Conservation (phyloP, 176 grass and related monocot species). For the Eragrostis curvula region DNA sequence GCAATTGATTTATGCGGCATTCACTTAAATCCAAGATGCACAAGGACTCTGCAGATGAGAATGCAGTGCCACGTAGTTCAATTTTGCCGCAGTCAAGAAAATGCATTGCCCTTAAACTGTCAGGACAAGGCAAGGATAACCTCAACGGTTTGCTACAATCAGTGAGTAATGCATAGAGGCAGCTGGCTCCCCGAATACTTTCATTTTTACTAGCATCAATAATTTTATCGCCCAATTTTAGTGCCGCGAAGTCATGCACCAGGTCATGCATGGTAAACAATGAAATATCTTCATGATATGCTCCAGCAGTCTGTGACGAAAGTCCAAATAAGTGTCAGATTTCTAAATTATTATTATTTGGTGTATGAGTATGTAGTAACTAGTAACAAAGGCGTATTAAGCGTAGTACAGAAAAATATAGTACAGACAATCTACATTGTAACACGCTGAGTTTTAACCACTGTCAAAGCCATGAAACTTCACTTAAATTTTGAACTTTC, state of each 20-base stretch:
- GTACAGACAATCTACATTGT: too few species aligned
- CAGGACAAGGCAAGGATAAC: background rate
- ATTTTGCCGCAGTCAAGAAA: background rate
- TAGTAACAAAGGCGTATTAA: too few species aligned
- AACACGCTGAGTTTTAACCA: too few species aligned
- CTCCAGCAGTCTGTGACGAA: background rate
- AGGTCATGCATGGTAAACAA: conserved; percentile 22
- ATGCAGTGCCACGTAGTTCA: background rate
- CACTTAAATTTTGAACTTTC: too few species aligned
- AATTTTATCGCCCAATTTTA: background rate
- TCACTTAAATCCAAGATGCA: conserved; percentile 20
- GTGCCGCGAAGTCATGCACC: conserved; percentile 23
- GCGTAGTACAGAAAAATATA: too few species aligned
- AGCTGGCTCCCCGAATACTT: background rate
- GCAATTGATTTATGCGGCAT: background rate
- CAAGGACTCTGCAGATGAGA: background rate
- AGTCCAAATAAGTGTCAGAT: background rate
- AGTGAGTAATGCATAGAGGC: background rate
- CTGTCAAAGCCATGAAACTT: too few species aligned
- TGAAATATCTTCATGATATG: conserved; percentile 19
- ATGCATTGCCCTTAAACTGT: conserved; percentile 6
- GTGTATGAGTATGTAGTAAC: too few species aligned
- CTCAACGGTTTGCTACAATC: background rate
- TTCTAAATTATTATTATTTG: too few species aligned
- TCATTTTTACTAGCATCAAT: background rate